Evolutionary conservation across 257 asterid species (phyloP).

Genomic region (Petunia axillaris): DNA sequence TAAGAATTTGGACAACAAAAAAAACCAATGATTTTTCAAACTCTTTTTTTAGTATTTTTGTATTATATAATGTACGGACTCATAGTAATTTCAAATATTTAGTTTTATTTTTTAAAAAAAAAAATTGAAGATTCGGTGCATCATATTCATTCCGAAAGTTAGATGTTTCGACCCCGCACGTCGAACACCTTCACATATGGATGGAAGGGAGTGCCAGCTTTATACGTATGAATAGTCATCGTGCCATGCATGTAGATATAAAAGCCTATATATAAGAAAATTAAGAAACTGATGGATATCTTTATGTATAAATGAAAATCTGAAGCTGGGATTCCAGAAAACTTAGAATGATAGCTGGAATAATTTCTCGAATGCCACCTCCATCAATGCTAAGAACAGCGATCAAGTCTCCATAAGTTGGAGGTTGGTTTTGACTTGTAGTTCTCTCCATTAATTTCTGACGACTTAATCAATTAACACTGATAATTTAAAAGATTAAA

Average conservation of each 20-base stretch:
- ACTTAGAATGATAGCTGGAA: slow-evolving; percentile 46
- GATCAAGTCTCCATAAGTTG: slow-evolving; percentile 39
- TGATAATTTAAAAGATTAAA: not conserved
- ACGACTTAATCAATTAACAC: not conserved
- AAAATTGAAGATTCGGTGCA: not conserved
- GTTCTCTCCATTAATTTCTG: slow-evolving; percentile 10
- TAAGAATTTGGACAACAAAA: too few species aligned
- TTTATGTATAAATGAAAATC: slow-evolving; percentile 23
- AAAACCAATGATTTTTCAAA: too few species aligned
- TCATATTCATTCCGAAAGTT: too few species aligned
- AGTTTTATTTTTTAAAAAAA: too few species aligned
- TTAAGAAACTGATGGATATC: too few species aligned
- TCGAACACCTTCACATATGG: too few species aligned
- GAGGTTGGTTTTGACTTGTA: slow-evolving; percentile 39
- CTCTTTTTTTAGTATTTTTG: too few species aligned
- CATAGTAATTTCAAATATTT: too few species aligned
- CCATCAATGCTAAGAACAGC: slow-evolving; percentile 59
- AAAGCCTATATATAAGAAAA: not conserved
- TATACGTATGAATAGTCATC: too few species aligned
- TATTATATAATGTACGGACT: too few species aligned
- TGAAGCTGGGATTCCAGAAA: slow-evolving; percentile 54
- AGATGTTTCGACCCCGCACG: too few species aligned
- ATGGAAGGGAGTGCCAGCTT: too few species aligned
- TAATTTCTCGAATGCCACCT: slow-evolving; percentile 57
- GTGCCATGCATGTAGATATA: not conserved